Conservation (phyloP, 2,329 filamentous ascomycete species). For the Claviceps sorghi region DNA sequence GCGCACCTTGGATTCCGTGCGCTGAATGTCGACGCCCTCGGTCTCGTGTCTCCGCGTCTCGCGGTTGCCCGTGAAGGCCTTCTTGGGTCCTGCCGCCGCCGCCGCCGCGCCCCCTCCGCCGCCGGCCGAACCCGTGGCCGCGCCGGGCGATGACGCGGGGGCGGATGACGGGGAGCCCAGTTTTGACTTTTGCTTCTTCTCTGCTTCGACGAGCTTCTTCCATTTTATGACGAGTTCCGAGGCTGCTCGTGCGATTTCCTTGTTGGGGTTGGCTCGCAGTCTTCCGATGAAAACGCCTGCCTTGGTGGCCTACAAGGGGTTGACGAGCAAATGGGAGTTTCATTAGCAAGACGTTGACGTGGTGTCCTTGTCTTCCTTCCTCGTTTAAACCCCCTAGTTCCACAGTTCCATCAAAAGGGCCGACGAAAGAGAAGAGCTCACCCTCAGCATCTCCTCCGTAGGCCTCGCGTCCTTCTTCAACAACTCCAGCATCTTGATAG, state of each 20-base stretch:
- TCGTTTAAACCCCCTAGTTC: background rate
- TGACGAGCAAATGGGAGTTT: background rate
- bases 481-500: conserved; percentile 60
- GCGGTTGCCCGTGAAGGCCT: conserved; percentile 46
- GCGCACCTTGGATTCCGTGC: conserved; percentile 59
- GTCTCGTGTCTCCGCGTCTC: conserved; percentile 69
- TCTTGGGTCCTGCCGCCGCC: conserved; percentile 18
- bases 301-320: conserved; percentile 49
- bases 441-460: conserved; percentile 78
- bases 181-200: conserved; percentile 35
- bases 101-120: conserved; percentile 5
- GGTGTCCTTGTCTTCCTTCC: background rate
- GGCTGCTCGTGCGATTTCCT: conserved; percentile 64
- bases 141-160: conserved; percentile 34
- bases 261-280: conserved; percentile 60
- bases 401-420: no score
- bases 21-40: conserved; percentile 66
- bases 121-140: conserved; percentile 30
- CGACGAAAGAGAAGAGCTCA: conserved; percentile 22
- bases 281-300: conserved; percentile 85
- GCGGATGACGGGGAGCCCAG: conserved; percentile 26
- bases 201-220: conserved; percentile 61
- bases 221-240: conserved; percentile 76
- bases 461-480: conserved; percentile 69
- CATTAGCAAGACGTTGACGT: background rate